Base-by-base conservation (phyloP, 2,329 filamentous ascomycete species). In the Pyrenophora seminiperda region DNA sequence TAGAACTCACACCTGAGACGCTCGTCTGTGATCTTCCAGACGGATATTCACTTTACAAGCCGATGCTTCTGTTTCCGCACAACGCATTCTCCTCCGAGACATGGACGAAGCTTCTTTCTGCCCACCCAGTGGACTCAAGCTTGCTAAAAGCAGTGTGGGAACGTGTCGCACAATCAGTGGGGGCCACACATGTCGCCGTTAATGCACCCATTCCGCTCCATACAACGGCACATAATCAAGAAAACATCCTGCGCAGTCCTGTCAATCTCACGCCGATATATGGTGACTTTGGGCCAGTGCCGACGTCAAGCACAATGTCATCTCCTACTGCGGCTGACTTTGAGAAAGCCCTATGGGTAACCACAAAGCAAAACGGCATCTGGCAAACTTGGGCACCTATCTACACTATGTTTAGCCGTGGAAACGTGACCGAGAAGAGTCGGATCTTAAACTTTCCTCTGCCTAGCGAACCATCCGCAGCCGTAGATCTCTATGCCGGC, bases 401-500 rank as follows among this genome's bases (percentile, higher is more conserved):
- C 1, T 92, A 91, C 79, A 96, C 91, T 19, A 97, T 97, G 92
- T 97, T 97, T 71, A 91, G 88, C 55, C 83, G 91, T 1, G 92
- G 93, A 3, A 97, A 97, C 72, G 79, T 97, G 51, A 88, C 86
- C 41, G 93, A 97, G 74, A 97, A 97, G 70, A 85, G 88, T 0
- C 79, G 93, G 10, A 74, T 97, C 1, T 73, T 96, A 4, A 70
- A 68, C 0, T 58, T 81, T 1, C 70, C 75, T 6, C 65, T 66
- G 6, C 64, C 76, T 1, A 41, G 45, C 13, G 22, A 19, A 60
- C 39, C 47, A 1, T 60, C 59, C 41, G 22, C 62, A 53, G 76
- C 73, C 1, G 82, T 95, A 0, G 93, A 97, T 71, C 76, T 97
- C 52, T 97, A 96, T 75, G 90, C 89, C 0, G 93, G 93, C 0